Base-by-base conservation (phyloP, 2,329 filamentous ascomycete genomes). In the Aaosphaeria arxii region DNA sequence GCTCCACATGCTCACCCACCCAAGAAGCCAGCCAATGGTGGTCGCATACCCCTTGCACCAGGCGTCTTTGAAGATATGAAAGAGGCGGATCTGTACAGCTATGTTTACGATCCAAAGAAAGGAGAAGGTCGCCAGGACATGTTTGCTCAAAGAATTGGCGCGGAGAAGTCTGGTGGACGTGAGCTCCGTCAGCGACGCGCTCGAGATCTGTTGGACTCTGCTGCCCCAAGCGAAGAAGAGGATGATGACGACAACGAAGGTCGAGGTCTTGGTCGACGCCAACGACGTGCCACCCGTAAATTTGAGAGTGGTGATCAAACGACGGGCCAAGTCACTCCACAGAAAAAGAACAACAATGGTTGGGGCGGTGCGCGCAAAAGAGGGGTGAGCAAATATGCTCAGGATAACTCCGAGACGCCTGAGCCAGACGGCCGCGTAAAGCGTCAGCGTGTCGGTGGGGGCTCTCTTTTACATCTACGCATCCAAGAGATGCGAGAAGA, bases 21-120 rank as follows among this genome's bases (percentile, higher is more conserved):
- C 3, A 77, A 80, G 50, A 79, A 80, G 52, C 71, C 77, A 6
- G 74, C 72, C 30, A 75, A 74, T 48, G 76, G 76, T 17, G 75
- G 74, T 9, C 70, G 75, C 17, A 62, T 71, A 17, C 76, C 79
- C 7, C 58, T 76, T 29, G 67, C 73, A 9, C 66, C 69, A 5
- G 64, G 70, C n/a, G 61, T 80, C 3, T 83, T 75, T 51, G 81
- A 83, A 57, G 81, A 82, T 54, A 77, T 77, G 64, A 83, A 83
- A 54, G 82, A 85, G 66, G 76, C 82, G 1, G 76, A 77, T 48
- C 67, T 85, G 0, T 85, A 85, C 58, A 79, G 80, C 47, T 85
- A 84, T 61, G 74, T 73, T 32, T 80, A 80, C 59, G 79, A 81
- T 51, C 64, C 77, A 0, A 78, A 78, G 55, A 76, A 74, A 49